Conservation (phyloP, 78 protist genomes). For the Acrasis kona region DNA sequence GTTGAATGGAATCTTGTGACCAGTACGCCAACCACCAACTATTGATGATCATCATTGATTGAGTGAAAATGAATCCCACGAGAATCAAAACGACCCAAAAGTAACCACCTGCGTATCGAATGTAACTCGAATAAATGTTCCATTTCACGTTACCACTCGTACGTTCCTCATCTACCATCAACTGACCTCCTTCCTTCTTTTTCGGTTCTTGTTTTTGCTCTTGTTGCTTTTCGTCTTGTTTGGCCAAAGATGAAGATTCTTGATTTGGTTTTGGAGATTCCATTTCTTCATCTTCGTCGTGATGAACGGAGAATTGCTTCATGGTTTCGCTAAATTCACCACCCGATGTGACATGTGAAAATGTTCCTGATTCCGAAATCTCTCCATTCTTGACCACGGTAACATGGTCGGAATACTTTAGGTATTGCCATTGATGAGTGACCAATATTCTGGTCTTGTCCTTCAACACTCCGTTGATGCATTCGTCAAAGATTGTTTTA, state of each 20-base stretch:
- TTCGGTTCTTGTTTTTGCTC: neutral
- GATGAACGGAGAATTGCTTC: neutral
- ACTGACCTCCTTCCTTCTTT: neutral
- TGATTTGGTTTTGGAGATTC: neutral
- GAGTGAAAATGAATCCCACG: neutral
- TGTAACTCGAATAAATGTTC: neutral
- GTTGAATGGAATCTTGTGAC: conserved; percentile 4
- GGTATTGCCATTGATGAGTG: conserved; percentile 54
- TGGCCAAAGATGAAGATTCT: neutral
- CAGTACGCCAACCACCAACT: conserved; percentile 13
- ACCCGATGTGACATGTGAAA: neutral
- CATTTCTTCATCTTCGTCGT: neutral
- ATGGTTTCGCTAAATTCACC: neutral
- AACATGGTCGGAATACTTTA: conserved; percentile 34
- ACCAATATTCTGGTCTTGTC: conserved; percentile 44
- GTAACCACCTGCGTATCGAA: neutral
- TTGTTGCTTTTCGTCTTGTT: neutral
- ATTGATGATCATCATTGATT: neutral
- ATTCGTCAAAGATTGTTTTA: conserved; percentile 19
- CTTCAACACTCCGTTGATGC: conserved; percentile 24
- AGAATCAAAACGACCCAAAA: neutral
- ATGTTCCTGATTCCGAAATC: neutral
- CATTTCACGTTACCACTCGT: neutral
- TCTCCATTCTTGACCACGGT: conserved; percentile 24
- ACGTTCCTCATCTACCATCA: conserved; percentile 3